These are phyloP conservation scores for Russula abietina DNA, from an alignment of 768 basidiomycete genomes.

Conservation along the genomic window DNA sequence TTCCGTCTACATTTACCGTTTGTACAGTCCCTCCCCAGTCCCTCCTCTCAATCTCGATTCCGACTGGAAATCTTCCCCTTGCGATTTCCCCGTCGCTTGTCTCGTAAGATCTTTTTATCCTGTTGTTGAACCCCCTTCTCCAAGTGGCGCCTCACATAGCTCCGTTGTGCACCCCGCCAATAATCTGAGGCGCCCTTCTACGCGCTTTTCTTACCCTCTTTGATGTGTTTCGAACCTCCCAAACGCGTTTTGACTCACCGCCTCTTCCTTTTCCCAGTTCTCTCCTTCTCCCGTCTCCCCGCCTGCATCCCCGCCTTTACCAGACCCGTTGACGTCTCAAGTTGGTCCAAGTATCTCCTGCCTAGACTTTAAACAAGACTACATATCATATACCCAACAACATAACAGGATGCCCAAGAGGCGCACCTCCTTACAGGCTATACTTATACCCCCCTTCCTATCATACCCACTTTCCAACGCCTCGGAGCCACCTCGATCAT, in stretches of 20 bases:
- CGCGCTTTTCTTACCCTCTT: background rate
- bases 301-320: background rate
- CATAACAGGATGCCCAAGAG: slow-evolving; percentile 40
- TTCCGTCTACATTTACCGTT: background rate
- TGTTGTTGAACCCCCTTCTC: background rate
- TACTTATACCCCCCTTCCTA: slow-evolving; percentile 46
- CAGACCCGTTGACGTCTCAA: slow-evolving; percentile 6
- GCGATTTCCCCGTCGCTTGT: background rate
- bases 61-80: slow-evolving; percentile 1
- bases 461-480: slow-evolving; percentile 29
- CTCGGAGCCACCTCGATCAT: slow-evolving; percentile 27
- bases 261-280: slow-evolving; percentile 1
- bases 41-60: background rate
- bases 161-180: background rate
- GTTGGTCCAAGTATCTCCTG: background rate
- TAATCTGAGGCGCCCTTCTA: background rate
- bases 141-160: background rate
- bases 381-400: slow-evolving; percentile 8
- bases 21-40: slow-evolving; percentile 1
- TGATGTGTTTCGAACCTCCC: background rate
- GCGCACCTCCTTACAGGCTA: slow-evolving; percentile 48
- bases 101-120: slow-evolving; percentile 1
- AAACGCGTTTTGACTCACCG: slow-evolving; percentile 1
- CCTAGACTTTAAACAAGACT: slow-evolving; percentile 6
- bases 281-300: slow-evolving; percentile 5